Evolutionary conservation across 345 rosid species (phyloP), one percentile per base, ranked within the genome.

Genomic region (Adansonia digitata): DNA sequence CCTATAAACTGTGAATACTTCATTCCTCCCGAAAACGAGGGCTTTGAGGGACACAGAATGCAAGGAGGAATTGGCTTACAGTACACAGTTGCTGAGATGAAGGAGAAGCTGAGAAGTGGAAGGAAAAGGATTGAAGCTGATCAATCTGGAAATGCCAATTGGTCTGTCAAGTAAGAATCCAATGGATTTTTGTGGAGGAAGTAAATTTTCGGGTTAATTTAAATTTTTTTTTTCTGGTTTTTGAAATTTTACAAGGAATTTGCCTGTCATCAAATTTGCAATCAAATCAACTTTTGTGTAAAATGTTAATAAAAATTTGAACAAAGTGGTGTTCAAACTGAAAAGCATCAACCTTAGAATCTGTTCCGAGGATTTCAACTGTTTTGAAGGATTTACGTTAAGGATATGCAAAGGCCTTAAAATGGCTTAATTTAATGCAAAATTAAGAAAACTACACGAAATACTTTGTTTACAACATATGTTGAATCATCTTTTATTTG

Each of bases 1-100:
- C 60, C 40, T 12, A 24, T 60, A 52, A 75, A 75, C 27, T 8
- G 42, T 34, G 77, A 81, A 42, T 71, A 39, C 26, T 48, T 48
- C 34, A 69, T 53, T 45, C 65, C 68, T 61, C 61, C 79, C 14
- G n/a, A n/a, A n/a, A 26, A 45, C 31, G 37, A 42, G 29, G 46
- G 55, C 27, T 60, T 34, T 27, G 40, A 42, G 12, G 64, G 48
- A 35, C 12, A 29, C 22, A 46, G 24, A 24, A 59, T 7, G 22
- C 61, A 2, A 0, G 67, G 57, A 55, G 55, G 55, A 18, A 52
- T 65, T 40, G 40, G 18, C 60, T 45, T 43, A 7, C 61, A 34
- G 66, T 24, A 20, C 18, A 60, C 49, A 17, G 56, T 2, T 52
- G 7, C 39, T 17, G 46, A 29, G 67, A 49, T 10, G 22, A 20